phyloP scores from a whole-genome alignment of 139 green algal species.

The Chlamydomonas asymmetrica region DNA sequence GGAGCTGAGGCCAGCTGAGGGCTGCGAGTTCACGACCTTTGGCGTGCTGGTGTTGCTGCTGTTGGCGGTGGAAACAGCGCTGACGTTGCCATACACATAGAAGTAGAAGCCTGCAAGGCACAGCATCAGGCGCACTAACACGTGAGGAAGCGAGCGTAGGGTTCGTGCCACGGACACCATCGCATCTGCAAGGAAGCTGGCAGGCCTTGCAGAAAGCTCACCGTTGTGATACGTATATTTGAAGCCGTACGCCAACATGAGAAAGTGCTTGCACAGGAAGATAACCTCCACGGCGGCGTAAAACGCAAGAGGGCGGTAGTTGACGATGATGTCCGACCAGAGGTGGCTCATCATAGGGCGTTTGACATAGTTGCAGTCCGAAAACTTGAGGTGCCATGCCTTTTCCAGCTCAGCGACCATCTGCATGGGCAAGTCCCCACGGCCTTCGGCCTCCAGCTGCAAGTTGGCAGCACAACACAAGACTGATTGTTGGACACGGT shows the following conservation, averaged over 20 bases:
- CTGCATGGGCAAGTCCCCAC: slow-evolving; percentile 24
- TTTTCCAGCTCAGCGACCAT: slow-evolving; percentile 53
- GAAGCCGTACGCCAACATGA: slow-evolving; percentile 36
- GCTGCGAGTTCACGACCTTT: neutral
- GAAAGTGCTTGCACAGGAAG: slow-evolving; percentile 27
- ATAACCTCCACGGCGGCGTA: slow-evolving; percentile 43
- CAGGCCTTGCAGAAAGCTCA: neutral
- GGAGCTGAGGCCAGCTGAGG: neutral
- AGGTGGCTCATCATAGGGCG: slow-evolving; percentile 59
- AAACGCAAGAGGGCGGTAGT: slow-evolving; percentile 35
- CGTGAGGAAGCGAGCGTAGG: neutral
- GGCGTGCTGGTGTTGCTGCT: neutral
- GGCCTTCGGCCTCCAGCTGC: slow-evolving; percentile 35
- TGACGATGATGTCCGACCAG: slow-evolving; percentile 46
- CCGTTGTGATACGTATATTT: neutral
- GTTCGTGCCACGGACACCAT: too few relatives aligned
- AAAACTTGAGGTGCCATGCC: slow-evolving; percentile 48
- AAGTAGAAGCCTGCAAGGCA: too few relatives aligned
- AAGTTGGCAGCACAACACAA: slow-evolving; percentile 18
- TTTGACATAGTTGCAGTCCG: slow-evolving; percentile 29
- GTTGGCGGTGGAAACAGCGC: neutral
- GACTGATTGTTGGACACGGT: neutral
- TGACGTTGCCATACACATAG: too few relatives aligned
- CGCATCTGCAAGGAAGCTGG: neutral
- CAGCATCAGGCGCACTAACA: too few relatives aligned